Evolutionary conservation across 177 flowering plant species (phyloP).

Genomic region (Telopea speciosissima): DNA sequence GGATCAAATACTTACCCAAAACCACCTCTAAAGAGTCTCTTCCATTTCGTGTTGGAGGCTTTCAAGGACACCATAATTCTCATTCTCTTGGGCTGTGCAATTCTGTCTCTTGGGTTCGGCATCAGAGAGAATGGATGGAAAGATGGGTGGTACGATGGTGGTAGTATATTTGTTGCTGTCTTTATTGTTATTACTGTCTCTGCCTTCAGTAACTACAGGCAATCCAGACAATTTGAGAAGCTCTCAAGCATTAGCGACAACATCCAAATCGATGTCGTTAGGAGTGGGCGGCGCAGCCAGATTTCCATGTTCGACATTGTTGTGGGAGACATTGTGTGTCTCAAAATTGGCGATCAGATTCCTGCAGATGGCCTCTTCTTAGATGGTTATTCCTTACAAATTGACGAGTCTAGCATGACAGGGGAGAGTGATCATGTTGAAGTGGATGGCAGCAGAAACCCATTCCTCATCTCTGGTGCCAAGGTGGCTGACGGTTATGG

Average conservation of each 20-base stretch:
- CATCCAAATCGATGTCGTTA: constrained; percentile 23
- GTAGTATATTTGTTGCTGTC: constrained; percentile 33
- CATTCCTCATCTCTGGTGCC: constrained; percentile 29
- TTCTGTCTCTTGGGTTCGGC: constrained; percentile 35
- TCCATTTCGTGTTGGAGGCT: constrained; percentile 29
- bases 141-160: constrained; percentile 53
- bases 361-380: constrained; percentile 36
- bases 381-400: constrained; percentile 22
- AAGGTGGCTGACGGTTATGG: constrained; percentile 29
- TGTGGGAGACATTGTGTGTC: constrained; percentile 28
- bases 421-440: constrained; percentile 36
- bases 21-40: constrained; percentile 26
- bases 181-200: constrained; percentile 27
- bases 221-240: constrained; percentile 26
- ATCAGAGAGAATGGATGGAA: constrained; percentile 25
- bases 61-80: constrained; percentile 36
- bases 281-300: constrained; percentile 17
- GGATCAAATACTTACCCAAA: constrained; percentile 33
- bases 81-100: constrained; percentile 34
- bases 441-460: constrained; percentile 10
- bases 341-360: constrained; percentile 32
- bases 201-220: constrained; percentile 21
- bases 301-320: constrained; percentile 30
- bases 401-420: constrained; percentile 35
- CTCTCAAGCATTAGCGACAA: constrained; percentile 19